Percentiles rank a stretch among this genome's conserved stretches.
These are phyloP conservation scores for Zygosaccharomyces pseudobailii DNA, from an alignment of 1,139 yeast genomes.

Conservation along the genomic window DNA sequence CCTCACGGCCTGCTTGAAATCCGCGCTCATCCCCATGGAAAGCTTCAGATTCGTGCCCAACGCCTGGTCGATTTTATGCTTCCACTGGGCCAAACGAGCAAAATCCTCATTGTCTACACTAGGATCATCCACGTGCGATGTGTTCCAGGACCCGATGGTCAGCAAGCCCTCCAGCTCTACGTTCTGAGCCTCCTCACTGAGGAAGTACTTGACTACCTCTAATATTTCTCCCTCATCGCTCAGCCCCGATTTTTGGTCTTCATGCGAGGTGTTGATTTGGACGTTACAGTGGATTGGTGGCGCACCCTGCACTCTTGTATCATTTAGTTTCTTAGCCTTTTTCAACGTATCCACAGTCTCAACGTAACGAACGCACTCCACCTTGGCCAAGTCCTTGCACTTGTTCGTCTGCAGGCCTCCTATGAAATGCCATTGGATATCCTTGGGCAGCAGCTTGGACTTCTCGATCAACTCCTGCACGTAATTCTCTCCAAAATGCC, in stretches of 20 bases:
- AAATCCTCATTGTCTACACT: slow-evolving; percentile 69
- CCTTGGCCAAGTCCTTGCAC: slow-evolving; percentile 75
- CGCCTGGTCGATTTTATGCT: slow-evolving; percentile 44
- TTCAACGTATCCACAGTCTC: slow-evolving; percentile 83
- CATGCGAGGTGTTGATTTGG: slow-evolving; percentile 88
- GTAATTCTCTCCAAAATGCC: slow-evolving; percentile 96
- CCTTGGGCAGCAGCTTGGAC: slow-evolving; percentile 68
- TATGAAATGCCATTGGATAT: slow-evolving; percentile 94
- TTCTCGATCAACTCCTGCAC: slow-evolving; percentile 87
- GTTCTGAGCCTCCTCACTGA: slow-evolving; percentile 46
- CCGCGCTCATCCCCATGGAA: slow-evolving; percentile 98
- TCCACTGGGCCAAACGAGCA: slow-evolving; percentile 47
- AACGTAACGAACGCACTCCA: slow-evolving; percentile 70
- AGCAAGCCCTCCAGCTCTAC: slow-evolving; percentile 70
- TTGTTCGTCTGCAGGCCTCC: slow-evolving; percentile 91
- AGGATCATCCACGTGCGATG: slow-evolving; percentile 44
- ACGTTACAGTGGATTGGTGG: slow-evolving; percentile 52
- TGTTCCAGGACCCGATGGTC: slow-evolving; percentile 88
- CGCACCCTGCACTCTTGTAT: slow-evolving; percentile 49
- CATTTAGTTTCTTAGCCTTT: slow-evolving; percentile 77
- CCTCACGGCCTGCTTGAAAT: slow-evolving; percentile 75
- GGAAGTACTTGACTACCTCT: slow-evolving; percentile 48
- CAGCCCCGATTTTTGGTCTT: slow-evolving; percentile 83
- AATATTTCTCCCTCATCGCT: slow-evolving; percentile 41
- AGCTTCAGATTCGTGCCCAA: slow-evolving; percentile 51